A percentile compares a stretch with the other conserved stretches of the same genome.
phyloP scores from a whole-genome alignment of 2,329 filamentous ascomycete species.

The Thelonectria olida region DNA sequence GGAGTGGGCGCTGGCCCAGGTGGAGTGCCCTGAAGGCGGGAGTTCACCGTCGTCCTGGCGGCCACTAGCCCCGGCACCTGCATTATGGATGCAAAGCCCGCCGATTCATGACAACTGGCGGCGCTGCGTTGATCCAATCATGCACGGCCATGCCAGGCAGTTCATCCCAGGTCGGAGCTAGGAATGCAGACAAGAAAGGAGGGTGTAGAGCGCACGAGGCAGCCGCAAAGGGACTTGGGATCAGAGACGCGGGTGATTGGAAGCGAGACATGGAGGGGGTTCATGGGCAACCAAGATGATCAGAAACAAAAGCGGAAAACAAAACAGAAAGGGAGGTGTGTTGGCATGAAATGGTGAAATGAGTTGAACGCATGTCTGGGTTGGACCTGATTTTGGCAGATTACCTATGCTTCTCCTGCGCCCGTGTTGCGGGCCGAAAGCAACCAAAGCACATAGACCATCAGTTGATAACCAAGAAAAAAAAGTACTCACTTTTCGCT shows the following conservation, averaged over 20 bases:
- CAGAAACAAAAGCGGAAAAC: not conserved
- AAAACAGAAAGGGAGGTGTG: not conserved
- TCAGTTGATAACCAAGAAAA: not conserved
- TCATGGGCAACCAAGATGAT: not conserved
- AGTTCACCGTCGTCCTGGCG: slow-evolving; percentile 30
- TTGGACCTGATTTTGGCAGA: not conserved
- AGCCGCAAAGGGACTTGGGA: slow-evolving; percentile 2
- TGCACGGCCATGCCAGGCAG: slow-evolving; percentile 10
- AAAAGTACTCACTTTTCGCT: slow-evolving; percentile 62
- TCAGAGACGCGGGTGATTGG: not conserved
- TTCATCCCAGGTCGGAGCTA: slow-evolving; percentile 12
- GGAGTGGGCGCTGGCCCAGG: slow-evolving; percentile 32
- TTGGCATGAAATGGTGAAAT: not conserved
- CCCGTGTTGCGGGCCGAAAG: not conserved
- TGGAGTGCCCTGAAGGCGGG: slow-evolving; percentile 27
- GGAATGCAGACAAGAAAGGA: slow-evolving; percentile 6
- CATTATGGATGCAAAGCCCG: slow-evolving; percentile 27
- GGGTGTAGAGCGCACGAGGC: not conserved
- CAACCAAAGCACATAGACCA: not conserved
- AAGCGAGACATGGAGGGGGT: not conserved
- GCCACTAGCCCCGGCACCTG: slow-evolving; percentile 38
- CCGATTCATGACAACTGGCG: slow-evolving; percentile 27
- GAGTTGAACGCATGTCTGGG: not conserved
- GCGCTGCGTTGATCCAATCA: slow-evolving; percentile 28
- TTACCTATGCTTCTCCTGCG: not conserved